Evolutionary conservation across 495 filamentous ascomycete genomes (phyloP).

Genomic region (Tuber melanosporum): DNA sequence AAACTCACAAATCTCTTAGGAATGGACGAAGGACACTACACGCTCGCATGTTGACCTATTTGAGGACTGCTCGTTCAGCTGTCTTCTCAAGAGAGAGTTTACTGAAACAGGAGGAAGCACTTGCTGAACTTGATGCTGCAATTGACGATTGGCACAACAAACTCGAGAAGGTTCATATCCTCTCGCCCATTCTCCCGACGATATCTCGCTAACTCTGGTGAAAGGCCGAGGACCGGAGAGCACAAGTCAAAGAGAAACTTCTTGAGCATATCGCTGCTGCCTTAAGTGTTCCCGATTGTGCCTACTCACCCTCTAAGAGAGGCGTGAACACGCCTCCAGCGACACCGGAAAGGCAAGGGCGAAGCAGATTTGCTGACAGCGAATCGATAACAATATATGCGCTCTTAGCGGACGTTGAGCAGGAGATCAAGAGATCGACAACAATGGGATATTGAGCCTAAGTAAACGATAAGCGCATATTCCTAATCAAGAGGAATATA

Average conservation of each 20-base stretch:
- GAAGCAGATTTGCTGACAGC: constrained; percentile 12
- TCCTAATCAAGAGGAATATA: neutral
- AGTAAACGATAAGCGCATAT: neutral
- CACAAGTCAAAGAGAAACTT: constrained; percentile 64
- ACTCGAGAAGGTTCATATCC: constrained; percentile 50
- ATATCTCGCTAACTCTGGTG: constrained; percentile 7
- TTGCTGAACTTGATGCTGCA: constrained; percentile 62
- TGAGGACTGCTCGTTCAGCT: constrained; percentile 56
- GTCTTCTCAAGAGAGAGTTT: constrained; percentile 62
- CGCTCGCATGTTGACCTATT: constrained; percentile 60
- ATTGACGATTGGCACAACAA: constrained; percentile 71
- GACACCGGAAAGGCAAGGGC: constrained; percentile 43
- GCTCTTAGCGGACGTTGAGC: constrained; percentile 56
- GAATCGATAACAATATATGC: constrained; percentile 50
- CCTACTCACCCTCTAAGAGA: constrained; percentile 11
- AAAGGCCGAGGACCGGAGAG: constrained; percentile 63
- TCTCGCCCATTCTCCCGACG: neutral
- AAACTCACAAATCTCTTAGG: constrained; percentile 61
- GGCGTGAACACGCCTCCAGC: constrained; percentile 42
- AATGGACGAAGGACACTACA: constrained; percentile 63
- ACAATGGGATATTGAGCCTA: constrained; percentile 9
- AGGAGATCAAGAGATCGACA: constrained; percentile 46
- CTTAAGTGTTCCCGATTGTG: constrained; percentile 31
- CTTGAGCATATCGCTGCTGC: constrained; percentile 67
- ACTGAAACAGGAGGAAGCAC: constrained; percentile 66